Conservation (phyloP, 192 early-diverging fungal species). For the Gigaspora rosea region DNA sequence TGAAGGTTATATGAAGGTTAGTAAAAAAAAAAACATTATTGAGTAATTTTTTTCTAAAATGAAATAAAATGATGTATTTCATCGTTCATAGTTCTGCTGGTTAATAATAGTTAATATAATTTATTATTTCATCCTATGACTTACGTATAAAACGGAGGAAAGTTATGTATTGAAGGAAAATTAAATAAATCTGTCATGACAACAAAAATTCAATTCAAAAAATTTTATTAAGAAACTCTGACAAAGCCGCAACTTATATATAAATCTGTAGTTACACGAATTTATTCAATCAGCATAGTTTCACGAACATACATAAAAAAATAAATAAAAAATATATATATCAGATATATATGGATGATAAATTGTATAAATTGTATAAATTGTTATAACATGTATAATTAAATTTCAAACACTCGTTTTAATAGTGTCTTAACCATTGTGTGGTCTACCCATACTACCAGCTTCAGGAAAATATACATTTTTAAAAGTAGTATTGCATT, state of each 20-base stretch:
- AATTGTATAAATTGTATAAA: too few species aligned
- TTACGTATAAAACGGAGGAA: slow-evolving; percentile 93
- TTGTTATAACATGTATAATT: too few species aligned
- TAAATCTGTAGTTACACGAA: too few species aligned
- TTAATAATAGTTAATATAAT: background rate
- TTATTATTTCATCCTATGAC: slow-evolving; percentile 20
- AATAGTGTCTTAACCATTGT: too few species aligned
- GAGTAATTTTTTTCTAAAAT: too few species aligned
- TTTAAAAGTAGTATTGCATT: slow-evolving; percentile 26
- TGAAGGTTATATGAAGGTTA: slow-evolving; percentile 26
- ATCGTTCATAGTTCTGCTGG: background rate
- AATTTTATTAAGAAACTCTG: too few species aligned
- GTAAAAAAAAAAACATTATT: background rate
- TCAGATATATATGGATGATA: too few species aligned
- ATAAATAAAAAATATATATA: too few species aligned
- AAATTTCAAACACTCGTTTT: too few species aligned
- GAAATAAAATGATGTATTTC: background rate
- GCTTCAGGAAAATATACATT: slow-evolving; percentile 18
- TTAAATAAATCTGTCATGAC: slow-evolving; percentile 44
- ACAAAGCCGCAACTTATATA: too few species aligned
- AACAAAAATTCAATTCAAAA: background rate
- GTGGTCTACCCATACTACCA: background rate
- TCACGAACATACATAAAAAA: too few species aligned
- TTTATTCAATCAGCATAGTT: too few species aligned
- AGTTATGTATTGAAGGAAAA: slow-evolving; percentile 85